Base-by-base conservation (phyloP, 225 moss, liverwort and hornwort genomes). In the Marchantia paleacea region DNA sequence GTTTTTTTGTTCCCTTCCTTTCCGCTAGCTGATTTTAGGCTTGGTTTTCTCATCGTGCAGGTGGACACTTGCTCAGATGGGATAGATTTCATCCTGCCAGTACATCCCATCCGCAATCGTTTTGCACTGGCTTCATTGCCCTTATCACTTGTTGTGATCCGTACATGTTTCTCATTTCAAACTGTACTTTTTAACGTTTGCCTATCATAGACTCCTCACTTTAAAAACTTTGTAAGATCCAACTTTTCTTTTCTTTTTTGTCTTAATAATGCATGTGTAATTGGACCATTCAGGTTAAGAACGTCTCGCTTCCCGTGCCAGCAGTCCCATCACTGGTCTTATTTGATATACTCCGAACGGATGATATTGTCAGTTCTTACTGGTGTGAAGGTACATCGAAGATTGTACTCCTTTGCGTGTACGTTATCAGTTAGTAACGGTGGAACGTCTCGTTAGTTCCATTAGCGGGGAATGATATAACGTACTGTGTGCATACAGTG, bases 51-150 rank as follows among this genome's bases (percentile, higher is more conserved):
- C 18, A 20, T n/a, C 20, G 26, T 64, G 0, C 58, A 85, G 85
- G 85, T 85, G 75, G 39, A 31, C 6, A 28, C 60, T 4, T 82
- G 85, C 39, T 85, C 85, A 39, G 11, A 20, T 22, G 79, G 76
- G 6, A 76, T 85, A 1, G 4, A 47, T 50, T n/a, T 72, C 12
- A 63, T 48, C 70, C 22, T 75, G 47, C 15, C 48, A 48, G 85
- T 85, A 79, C 8, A 19, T 31, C 14, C 30, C 12, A 20, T 12
- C 10, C 12, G 52, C 31, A 47, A 9, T 10, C 14, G 57, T 57
- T 2, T 14, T 48, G 28, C 0, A 57, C 55, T 26, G 8, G 11
- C 13, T 55, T 13, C 15, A 52, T 49, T 20, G 5, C 14, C 28
- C 49, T 19, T 70, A 7, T 13, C 13, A 19, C 48, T 70, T 70